Evolutionary conservation across 2,329 filamentous ascomycete species (phyloP).

Genomic region (Elsinoe fawcettii): DNA sequence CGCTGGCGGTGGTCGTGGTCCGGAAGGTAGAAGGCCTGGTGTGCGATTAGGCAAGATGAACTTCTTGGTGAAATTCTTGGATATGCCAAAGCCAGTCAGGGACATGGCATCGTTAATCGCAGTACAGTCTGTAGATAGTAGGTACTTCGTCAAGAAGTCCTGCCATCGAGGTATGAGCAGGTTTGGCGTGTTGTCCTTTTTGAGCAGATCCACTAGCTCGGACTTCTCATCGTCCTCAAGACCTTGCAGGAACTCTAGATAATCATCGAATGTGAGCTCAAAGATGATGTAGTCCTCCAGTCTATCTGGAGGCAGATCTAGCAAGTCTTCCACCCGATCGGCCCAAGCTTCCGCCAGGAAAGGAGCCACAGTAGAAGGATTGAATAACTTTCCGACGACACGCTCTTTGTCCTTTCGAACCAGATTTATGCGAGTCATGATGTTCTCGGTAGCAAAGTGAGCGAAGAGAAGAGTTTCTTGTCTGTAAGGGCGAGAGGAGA

Average conservation of each 20-base stretch:
- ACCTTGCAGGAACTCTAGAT: slow-evolving; percentile 15
- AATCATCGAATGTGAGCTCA: slow-evolving; percentile 12
- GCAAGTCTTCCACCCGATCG: background rate
- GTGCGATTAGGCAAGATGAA: background rate
- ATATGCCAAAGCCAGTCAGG: background rate
- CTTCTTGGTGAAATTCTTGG: background rate
- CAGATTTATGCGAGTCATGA: background rate
- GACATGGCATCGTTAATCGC: background rate
- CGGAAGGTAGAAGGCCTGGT: background rate
- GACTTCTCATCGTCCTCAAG: slow-evolving; percentile 11
- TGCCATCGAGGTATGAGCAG: background rate
- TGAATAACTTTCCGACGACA: background rate
- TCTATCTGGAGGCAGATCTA: background rate
- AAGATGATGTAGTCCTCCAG: background rate
- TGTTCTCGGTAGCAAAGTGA: background rate
- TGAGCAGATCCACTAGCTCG: background rate
- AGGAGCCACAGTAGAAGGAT: background rate
- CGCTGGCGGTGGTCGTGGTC: background rate
- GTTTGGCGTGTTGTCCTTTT: background rate
- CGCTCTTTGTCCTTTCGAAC: background rate
- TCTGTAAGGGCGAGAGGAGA: background rate
- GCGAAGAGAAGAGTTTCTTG: too few species aligned
- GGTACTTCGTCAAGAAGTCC: background rate
- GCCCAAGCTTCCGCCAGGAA: background rate
- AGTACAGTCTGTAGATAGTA: background rate